Percentiles rank a stretch among this genome's conserved stretches.
Conservation (phyloP, 2,329 filamentous ascomycete species). For the Magnaporthiopsis poae region DNA sequence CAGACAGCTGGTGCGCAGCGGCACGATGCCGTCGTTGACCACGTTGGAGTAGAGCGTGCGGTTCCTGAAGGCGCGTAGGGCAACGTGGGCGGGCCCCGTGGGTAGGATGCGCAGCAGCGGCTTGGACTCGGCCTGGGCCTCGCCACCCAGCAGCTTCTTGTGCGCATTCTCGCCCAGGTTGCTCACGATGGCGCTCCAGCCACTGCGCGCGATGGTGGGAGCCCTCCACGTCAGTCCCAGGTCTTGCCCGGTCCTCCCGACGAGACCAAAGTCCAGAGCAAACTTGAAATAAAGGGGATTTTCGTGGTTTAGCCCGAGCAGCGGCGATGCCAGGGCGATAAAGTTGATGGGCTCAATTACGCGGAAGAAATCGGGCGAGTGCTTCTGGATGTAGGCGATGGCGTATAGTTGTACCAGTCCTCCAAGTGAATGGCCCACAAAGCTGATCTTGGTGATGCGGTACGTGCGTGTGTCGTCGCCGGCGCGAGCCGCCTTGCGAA, state of each 20-base stretch:
- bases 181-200: conserved; percentile 79
- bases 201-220: conserved; percentile 72
- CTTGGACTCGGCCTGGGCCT: conserved; percentile 69
- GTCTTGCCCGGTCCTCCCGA: conserved; percentile 92
- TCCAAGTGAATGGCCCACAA: conserved; percentile 83
- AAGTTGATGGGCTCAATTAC: conserved; percentile 83
- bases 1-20: conserved; percentile 87
- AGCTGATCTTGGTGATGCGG: conserved; percentile 87
- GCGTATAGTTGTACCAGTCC: conserved; percentile 88
- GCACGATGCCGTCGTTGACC: conserved; percentile 94
- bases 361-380: conserved; percentile 83
- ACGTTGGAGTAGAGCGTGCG: conserved; percentile 93
- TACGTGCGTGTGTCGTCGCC: conserved; percentile 49
- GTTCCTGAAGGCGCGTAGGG: conserved; percentile 78
- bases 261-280: conserved; percentile 87
- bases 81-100: conserved; percentile 79
- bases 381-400: conserved; percentile 91
- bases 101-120: conserved; percentile 80
- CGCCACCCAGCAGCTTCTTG: conserved; percentile 43
- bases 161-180: conserved; percentile 63
- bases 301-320: conserved; percentile 88
- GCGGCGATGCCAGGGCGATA: conserved; percentile 74
- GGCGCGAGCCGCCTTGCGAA: conserved; percentile 28
- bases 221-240: conserved; percentile 88
- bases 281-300: conserved; percentile 97